These are phyloP conservation scores for Sclerotinia borealis DNA, from an alignment of 2,329 filamentous ascomycete species.

Conservation along the genomic window DNA sequence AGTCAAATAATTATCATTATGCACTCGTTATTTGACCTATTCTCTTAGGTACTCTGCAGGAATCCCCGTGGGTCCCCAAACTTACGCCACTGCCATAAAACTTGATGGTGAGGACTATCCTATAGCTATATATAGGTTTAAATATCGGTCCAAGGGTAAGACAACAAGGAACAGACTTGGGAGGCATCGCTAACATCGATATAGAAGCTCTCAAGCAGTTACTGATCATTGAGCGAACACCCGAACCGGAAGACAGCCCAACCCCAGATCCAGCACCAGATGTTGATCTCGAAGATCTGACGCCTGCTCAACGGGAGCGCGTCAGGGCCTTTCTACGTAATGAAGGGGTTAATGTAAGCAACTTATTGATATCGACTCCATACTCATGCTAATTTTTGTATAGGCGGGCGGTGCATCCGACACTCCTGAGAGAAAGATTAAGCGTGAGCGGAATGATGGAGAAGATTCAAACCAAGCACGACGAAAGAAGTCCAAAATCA, in stretches of 20 bases:
- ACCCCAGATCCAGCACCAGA: not conserved
- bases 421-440: not conserved
- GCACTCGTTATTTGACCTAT: not conserved
- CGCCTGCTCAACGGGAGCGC: not conserved
- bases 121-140: conserved; percentile 8
- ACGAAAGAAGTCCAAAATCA: not conserved
- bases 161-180: not conserved
- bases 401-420: not conserved
- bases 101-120: not conserved
- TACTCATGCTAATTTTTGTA: not conserved
- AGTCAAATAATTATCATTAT: not conserved
- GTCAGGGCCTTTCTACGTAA: conserved; percentile 3
- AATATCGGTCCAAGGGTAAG: conserved; percentile 2
- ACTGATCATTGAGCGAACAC: conserved; percentile 5
- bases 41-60: not conserved
- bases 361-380: not conserved
- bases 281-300: not conserved
- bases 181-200: not conserved
- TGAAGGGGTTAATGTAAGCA: not conserved
- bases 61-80: not conserved
- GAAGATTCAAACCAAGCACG: not conserved
- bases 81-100: rapidly evolving
- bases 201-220: conserved; percentile 9
- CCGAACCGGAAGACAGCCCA: not conserved
- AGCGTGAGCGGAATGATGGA: not conserved